Evolutionary conservation across 1,284 basidiomycete species (phyloP), one percentile per base, ranked within the genome.

Genomic region (Tylopilus sp.): DNA sequence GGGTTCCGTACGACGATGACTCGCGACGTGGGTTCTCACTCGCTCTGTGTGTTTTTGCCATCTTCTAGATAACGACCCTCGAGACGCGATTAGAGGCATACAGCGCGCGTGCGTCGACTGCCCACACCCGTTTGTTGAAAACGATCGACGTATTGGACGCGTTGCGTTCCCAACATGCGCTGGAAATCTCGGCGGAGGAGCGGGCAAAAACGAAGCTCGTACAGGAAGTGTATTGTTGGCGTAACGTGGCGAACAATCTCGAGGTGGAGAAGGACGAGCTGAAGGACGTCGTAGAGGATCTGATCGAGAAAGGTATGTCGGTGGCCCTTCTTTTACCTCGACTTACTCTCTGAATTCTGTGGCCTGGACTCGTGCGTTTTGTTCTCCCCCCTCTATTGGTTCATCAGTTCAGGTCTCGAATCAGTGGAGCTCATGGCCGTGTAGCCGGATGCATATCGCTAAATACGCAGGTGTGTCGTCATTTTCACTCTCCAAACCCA

Each of bases 291-390:
- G 77, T 84, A 1, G 57, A 74, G 37, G 66, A 74, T 51, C 64
- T 84, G 37, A 72, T 82, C 16, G 71, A 79, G 58, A 81, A 79
- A 79, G 78, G 84, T 84, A 57, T 41, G 74, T 58, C 16, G 26
- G 25, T 15, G 8, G 18, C 3, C 16, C 23, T 18, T 11, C 4
- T 28, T 23, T 34, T 13, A 38, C 31, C 36, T 12, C 23, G 2
- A 10, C 18, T 25, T 19, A 26, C 25, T 26, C 25, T 18, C 56
- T 44, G 18, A 30, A 34, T 50, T 36, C 11, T 41, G 44, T 42
- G 48, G 28, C 33, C 26, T 45, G 48, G 29, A 18, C 26, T 26
- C n/a, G n/a, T n/a, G 11, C 13, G 13, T 19, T 19, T 0, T 28
- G 16, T 28, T 16, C 19, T 7, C 4, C 4, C 7, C 23, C 4